Base-by-base conservation (phyloP, 2,329 filamentous ascomycete species). In the Phyllosticta citrichinensis region DNA sequence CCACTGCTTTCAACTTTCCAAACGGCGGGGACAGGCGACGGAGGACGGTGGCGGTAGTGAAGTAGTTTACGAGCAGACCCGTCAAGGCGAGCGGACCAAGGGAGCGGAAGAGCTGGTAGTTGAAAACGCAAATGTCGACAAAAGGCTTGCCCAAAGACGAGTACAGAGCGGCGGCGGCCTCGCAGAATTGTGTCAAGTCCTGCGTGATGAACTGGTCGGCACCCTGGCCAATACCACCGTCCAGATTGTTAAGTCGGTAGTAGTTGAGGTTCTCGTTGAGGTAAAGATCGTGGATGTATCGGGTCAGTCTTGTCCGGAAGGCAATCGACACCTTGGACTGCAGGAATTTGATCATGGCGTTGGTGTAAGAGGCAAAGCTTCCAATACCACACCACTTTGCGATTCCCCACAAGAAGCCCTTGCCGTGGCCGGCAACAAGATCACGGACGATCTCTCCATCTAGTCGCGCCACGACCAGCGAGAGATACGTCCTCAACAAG, bases 241-340 rank as follows among this genome's bases (percentile, higher is more conserved):
- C 94, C 52, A 97, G 76, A 68, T 97, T 97, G 24, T 88, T 84
- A 61, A 99, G 79, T 73, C 96, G 97, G 76, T 97, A 99, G 74
- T 96, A 99, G 70, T 95, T 96, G 65, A 96, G 83, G 67, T 94
- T 91, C 61, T 95, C 88, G 72, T 96, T 96, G 17, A 99, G 82
- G 69, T 99, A 99, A 9, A 99, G 78, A 69, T 99, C 94, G 74
- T 99, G 94, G 59, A 99, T 96, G 73, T 99, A 99, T 67, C 94
- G 82, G 1, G 94, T 99, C 14, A 99, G 81, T 11, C 94, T 85
- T 4, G 94, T 99, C 52, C 94, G 87, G 81, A 99, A 99, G 35
- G 95, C 93, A 66, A 99, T 99, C 6, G 93, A 96, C 59, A 99
- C 91, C 78, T 99, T 99, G 57, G 90, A 93, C 75, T 99, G 93